These are phyloP conservation scores for Trifolium fragiferum DNA, from an alignment of 306 rosid genomes.

Conservation along the genomic window DNA sequence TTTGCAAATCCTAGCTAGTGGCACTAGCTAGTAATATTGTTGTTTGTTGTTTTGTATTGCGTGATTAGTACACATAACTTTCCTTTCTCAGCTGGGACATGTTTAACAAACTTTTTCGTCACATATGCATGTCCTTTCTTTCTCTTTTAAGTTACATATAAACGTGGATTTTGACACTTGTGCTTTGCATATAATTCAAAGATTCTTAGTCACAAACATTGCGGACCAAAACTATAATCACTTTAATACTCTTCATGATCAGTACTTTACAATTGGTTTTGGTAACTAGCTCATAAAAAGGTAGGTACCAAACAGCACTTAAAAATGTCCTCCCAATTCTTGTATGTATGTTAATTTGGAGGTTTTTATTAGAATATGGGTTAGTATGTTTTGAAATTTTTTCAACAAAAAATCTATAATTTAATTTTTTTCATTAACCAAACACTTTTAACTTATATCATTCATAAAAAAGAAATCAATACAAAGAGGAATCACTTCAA, in stretches of 20 bases:
- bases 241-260: conserved; percentile 11
- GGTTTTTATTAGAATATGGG: no score
- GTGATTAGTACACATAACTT: conserved; percentile 38
- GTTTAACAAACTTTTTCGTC: conserved; percentile 59
- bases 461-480: no score
- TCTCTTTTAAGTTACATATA: conserved; percentile 31
- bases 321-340: no score
- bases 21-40: no score
- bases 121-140: conserved; percentile 46
- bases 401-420: no score
- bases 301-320: no score
- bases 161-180: conserved; percentile 41
- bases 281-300: not conserved
- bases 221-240: conserved; percentile 33
- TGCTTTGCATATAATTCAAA: conserved; percentile 38
- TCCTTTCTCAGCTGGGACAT: conserved; percentile 55
- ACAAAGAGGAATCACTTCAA: no score
- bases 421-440: no score
- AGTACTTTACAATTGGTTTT: conserved; percentile 15
- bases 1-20: no score
- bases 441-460: no score
- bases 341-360: no score
- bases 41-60: conserved; percentile 29
- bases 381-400: no score
- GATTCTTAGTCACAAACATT: conserved; percentile 33